These are phyloP conservation scores for Penicillium sumatraense DNA, from an alignment of 2,329 filamentous ascomycete species.

Conservation along the genomic window DNA sequence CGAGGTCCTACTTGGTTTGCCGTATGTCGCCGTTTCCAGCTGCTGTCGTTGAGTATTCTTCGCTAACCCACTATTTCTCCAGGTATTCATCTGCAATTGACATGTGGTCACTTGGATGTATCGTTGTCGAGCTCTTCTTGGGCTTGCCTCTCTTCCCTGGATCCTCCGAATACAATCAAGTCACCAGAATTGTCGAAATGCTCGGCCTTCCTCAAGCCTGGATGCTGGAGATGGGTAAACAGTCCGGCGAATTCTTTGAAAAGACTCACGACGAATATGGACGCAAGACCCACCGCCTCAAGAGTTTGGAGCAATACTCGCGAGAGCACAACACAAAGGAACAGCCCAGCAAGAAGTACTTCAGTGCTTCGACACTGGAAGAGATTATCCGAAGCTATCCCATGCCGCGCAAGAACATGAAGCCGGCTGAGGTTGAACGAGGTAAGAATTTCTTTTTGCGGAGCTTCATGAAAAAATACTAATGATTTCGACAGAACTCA, in stretches of 20 bases:
- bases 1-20: slow-evolving; percentile 90
- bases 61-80: background rate
- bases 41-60: background rate
- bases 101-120: slow-evolving; percentile 99
- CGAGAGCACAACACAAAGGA: slow-evolving; percentile 95
- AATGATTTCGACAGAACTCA: slow-evolving; percentile 75
- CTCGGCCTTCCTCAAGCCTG: slow-evolving; percentile 92
- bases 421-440: slow-evolving; percentile 92
- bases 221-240: slow-evolving; percentile 99
- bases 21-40: slow-evolving; percentile 52
- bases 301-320: slow-evolving; percentile 98
- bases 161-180: slow-evolving; percentile 98
- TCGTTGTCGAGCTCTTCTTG: slow-evolving; percentile 95
- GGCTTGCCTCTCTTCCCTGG: slow-evolving; percentile 93
- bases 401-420: slow-evolving; percentile 99
- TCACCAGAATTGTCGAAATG: slow-evolving; percentile 97
- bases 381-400: slow-evolving; percentile 98
- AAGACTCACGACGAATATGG: slow-evolving; percentile 91
- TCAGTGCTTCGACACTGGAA: slow-evolving; percentile 88
- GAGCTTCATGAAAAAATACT: background rate
- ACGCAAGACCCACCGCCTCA: slow-evolving; percentile 85
- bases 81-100: slow-evolving; percentile 96
- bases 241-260: slow-evolving; percentile 96
- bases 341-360: slow-evolving; percentile 99
- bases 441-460: slow-evolving; percentile 60